Base-by-base conservation (phyloP, 495 filamentous ascomycete genomes). In the Chaetomium cochliodes region DNA sequence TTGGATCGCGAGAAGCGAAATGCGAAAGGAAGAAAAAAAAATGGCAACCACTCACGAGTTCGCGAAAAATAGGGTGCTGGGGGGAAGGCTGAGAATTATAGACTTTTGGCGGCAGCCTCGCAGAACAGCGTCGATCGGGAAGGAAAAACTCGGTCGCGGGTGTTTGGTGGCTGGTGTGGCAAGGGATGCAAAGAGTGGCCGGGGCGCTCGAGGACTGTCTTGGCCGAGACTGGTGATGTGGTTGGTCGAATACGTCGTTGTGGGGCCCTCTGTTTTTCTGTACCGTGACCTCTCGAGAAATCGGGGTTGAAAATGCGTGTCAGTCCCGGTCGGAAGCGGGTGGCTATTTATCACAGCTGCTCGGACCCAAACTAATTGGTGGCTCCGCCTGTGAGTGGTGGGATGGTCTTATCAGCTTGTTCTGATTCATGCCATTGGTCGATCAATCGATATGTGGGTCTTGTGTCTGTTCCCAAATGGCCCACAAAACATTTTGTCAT, bases 301-400 rank as follows among this genome's bases (percentile, higher is more conserved):
- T 74, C 67, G 69, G 68, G 66, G 73, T 65, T 70, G 66, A 75
- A 72, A 74, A 76, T 70, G 69, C 69, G 70, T 72, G 70, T 75
- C 72, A 69, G 73, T 72, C 73, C 64, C 73, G 67, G 73, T 74
- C 72, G 74, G 74, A 67, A 74, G 73, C 67, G 61, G 67, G 69
- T 70, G 70, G 72, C 73, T 77, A 77, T 77, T 77, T 77, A 77
- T 77, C 67, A 75, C 59, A 70, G 69, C 65, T 69, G 67, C 59
- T 69, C 58, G 15, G 44, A 63, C 52, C 68, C 63, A 64, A 67
- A 62, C 37, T 64, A 55, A 53, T 25, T 64, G 46, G 63, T 69
- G 73, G 71, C 65, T 66, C 73, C 65, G 71, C 66, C 67, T 72
- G 67, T 73, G 71, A 74, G 62, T 74, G 69, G 73, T 60, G 67